Evolutionary conservation across 495 filamentous ascomycete species (phyloP).

Genomic region (Rhypophila decipiens): DNA sequence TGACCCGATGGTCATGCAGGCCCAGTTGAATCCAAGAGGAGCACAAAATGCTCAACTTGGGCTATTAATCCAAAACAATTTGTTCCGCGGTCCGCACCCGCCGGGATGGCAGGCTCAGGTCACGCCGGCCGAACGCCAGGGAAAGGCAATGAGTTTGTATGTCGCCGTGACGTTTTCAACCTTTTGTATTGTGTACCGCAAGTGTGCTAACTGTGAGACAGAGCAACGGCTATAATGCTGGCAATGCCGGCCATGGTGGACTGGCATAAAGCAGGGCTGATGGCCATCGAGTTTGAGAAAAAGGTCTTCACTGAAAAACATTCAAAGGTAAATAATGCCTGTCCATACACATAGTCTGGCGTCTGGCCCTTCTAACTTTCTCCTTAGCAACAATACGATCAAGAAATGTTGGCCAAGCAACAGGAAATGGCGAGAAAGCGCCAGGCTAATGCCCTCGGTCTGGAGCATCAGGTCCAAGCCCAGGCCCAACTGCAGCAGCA

Average conservation of each 20-base stretch:
- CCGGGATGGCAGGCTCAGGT: slow-evolving; percentile 30
- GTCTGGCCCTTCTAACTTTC: slow-evolving; percentile 2
- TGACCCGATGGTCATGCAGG: slow-evolving; percentile 30
- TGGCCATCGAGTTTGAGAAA: slow-evolving; percentile 35
- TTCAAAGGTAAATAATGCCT: slow-evolving; percentile 38
- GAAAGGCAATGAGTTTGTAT: slow-evolving; percentile 31
- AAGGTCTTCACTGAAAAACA: slow-evolving; percentile 32
- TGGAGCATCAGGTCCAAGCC: slow-evolving; percentile 35
- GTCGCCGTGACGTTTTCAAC: too few relatives aligned
- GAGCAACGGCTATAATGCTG: slow-evolving; percentile 36
- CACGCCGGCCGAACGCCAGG: slow-evolving; percentile 21
- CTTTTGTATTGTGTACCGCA: background rate
- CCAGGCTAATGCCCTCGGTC: slow-evolving; percentile 32
- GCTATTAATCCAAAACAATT: background rate
- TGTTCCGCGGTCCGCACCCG: slow-evolving; percentile 13
- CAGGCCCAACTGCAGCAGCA: slow-evolving; percentile 33
- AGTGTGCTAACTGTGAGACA: slow-evolving; percentile 13
- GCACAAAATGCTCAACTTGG: background rate
- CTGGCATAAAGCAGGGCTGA: slow-evolving; percentile 23
- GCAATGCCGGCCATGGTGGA: slow-evolving; percentile 27
- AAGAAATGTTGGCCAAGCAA: slow-evolving; percentile 20
- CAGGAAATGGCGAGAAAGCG: slow-evolving; percentile 33
- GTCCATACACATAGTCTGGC: background rate
- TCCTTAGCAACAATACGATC: slow-evolving; percentile 34
- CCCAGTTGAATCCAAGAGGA: slow-evolving; percentile 15